Percentiles rank a stretch among this genome's conserved stretches.
phyloP scores from a whole-genome alignment of 1,139 yeast species.

The Sugiyamaella pinicola region DNA sequence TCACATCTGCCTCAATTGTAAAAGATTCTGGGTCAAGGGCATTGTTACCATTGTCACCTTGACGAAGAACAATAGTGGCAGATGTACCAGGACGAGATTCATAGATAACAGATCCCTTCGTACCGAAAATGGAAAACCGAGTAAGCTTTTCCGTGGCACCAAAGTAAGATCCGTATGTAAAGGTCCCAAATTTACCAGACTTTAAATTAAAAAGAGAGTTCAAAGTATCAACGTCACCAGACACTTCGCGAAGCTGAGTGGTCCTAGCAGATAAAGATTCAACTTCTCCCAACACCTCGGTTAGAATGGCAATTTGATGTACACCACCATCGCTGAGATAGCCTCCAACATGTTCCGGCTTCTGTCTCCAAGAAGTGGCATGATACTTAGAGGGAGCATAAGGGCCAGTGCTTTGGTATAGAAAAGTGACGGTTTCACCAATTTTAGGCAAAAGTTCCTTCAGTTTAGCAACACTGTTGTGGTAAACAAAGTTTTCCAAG shows the following conservation, averaged over 20 bases:
- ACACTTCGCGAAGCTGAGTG: slow-evolving; percentile 67
- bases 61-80: slow-evolving; percentile 48
- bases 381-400: slow-evolving; percentile 67
- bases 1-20: slow-evolving; percentile 52
- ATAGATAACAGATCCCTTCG: slow-evolving; percentile 68
- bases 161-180: slow-evolving; percentile 87
- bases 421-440: slow-evolving; percentile 75
- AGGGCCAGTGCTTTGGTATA: slow-evolving; percentile 81
- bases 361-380: slow-evolving; percentile 70
- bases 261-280: slow-evolving; percentile 71
- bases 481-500: slow-evolving; percentile 83
- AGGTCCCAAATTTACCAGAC: slow-evolving; percentile 76
- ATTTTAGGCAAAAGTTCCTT: slow-evolving; percentile 63
- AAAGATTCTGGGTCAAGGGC: slow-evolving; percentile 50
- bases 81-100: slow-evolving; percentile 61
- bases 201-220: slow-evolving; percentile 67
- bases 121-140: slow-evolving; percentile 71
- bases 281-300: slow-evolving; percentile 78
- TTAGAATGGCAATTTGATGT: slow-evolving; percentile 84
- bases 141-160: slow-evolving; percentile 77
- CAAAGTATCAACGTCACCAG: slow-evolving; percentile 80
- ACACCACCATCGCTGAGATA: slow-evolving; percentile 93
- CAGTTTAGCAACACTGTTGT: slow-evolving; percentile 56
- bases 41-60: slow-evolving; percentile 52
- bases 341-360: slow-evolving; percentile 91